Conservation (phyloP, 2,329 filamentous ascomycete genomes). For the Gyromitra esculenta region DNA sequence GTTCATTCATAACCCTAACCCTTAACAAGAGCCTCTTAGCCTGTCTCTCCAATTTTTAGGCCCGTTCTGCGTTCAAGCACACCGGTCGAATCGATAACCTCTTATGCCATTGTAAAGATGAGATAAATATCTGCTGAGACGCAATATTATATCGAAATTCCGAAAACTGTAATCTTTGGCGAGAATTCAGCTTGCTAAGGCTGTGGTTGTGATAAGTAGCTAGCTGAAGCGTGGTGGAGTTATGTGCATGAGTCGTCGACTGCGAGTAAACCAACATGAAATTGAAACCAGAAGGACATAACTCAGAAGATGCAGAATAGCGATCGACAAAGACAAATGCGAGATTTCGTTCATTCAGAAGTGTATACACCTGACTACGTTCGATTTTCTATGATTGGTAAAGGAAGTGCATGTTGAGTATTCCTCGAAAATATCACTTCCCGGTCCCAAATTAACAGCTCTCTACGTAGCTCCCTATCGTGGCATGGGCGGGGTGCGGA, state of each 20-base stretch:
- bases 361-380: slow-evolving; percentile 5
- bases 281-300: slow-evolving; percentile 1
- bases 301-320: neutral
- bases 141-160: neutral
- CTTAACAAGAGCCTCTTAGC: neutral
- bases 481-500: neutral
- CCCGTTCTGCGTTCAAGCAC: neutral
- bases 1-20: neutral
- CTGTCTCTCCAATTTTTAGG: neutral
- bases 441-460: slow-evolving; percentile 6
- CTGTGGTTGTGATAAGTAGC: neutral
- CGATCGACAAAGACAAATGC: slow-evolving; percentile 1
- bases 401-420: slow-evolving; percentile 31
- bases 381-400: slow-evolving; percentile 43
- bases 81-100: neutral
- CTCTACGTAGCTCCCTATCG: slow-evolving; percentile 20
- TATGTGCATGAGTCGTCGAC: neutral
- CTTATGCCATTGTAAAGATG: neutral
- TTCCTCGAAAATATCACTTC: slow-evolving; percentile 33
- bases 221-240: too few relatives aligned
- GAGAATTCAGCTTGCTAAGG: neutral
- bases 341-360: slow-evolving; percentile 1
- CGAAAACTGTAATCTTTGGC: neutral
- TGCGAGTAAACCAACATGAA: neutral
- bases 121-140: neutral